Evolutionary conservation across 2,329 filamentous ascomycete species (phyloP).

Genomic region (Colletotrichum somersetense): DNA sequence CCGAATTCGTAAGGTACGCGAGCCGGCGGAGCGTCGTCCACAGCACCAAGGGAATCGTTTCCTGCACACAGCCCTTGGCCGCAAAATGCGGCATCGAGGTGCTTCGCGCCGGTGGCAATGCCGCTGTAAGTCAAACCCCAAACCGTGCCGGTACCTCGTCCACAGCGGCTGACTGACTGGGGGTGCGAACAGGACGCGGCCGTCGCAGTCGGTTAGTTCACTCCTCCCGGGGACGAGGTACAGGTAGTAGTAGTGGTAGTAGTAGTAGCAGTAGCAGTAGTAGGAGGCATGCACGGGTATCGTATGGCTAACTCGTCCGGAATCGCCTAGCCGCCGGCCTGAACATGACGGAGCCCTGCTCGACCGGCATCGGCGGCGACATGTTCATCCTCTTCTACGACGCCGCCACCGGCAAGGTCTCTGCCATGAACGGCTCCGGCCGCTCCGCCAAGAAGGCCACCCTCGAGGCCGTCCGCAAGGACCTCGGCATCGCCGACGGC

Average conservation of each 20-base stretch:
- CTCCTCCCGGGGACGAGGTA: slow-evolving; percentile 7
- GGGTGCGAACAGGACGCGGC: slow-evolving; percentile 80
- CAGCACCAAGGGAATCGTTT: slow-evolving; percentile 90
- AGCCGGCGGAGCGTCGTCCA: slow-evolving; percentile 93
- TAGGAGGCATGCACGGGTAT: neutral
- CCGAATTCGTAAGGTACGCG: slow-evolving; percentile 73
- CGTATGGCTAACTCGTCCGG: slow-evolving; percentile 13
- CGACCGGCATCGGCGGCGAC: slow-evolving; percentile 95
- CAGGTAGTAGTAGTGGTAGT: neutral
- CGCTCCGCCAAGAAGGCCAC: slow-evolving; percentile 78
- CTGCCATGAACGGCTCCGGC: slow-evolving; percentile 93
- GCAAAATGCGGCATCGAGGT: slow-evolving; percentile 88
- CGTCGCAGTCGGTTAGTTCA: slow-evolving; percentile 81
- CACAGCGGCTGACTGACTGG: slow-evolving; percentile 31
- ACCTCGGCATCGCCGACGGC: slow-evolving; percentile 74
- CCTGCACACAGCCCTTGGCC: slow-evolving; percentile 90
- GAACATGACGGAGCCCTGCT: slow-evolving; percentile 93
- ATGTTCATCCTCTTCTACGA: slow-evolving; percentile 97
- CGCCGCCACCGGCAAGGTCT: slow-evolving; percentile 83
- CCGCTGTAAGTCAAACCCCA: slow-evolving; percentile 74
- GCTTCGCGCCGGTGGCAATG: slow-evolving; percentile 90
- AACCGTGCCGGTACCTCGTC: neutral
- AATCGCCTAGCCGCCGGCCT: slow-evolving; percentile 80
- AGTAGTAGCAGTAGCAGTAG: too few relatives aligned
- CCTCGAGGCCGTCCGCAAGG: slow-evolving; percentile 76